Evolutionary conservation across 2,329 filamentous ascomycete species (phyloP).

Genomic region (Penicillium sp.): DNA sequence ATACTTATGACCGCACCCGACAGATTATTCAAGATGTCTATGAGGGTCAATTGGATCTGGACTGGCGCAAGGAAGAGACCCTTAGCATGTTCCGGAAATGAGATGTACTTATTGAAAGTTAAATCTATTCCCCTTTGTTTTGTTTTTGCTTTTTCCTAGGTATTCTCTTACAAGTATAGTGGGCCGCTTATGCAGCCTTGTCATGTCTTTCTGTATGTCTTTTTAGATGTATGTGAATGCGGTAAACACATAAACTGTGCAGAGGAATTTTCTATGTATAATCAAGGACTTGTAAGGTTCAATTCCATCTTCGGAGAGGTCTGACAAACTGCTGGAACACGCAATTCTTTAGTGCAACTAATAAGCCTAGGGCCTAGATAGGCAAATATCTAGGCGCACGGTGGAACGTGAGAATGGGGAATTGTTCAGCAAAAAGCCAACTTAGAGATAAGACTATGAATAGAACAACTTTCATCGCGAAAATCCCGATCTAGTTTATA

Average conservation of each 20-base stretch:
- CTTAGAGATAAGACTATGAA: no score
- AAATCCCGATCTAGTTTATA: no score
- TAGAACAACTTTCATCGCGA: no score
- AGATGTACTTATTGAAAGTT: conserved; percentile 12
- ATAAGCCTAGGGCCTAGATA: neutral
- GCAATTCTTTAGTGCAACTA: neutral
- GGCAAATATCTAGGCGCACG: neutral
- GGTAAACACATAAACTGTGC: no score
- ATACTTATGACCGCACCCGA: conserved; percentile 53
- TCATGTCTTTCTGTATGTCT: no score
- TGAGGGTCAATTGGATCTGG: conserved; percentile 48
- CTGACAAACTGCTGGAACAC: no score
- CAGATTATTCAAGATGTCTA: conserved; percentile 48
- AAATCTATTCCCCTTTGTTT: conserved; percentile 5
- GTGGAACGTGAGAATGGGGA: neutral
- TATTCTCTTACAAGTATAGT: neutral
- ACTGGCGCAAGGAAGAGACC: conserved; percentile 50
- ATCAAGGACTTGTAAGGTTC: no score
- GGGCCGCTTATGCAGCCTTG: no score
- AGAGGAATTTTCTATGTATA: no score
- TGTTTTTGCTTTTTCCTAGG: conserved; percentile 6
- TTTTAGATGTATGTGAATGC: no score
- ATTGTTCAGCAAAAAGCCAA: neutral
- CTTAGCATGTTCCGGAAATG: conserved; percentile 44
- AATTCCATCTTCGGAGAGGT: no score